Evolutionary conservation across 2,329 filamentous ascomycete species (phyloP).

Genomic region (Pseudovirgaria hyperparasitica): DNA sequence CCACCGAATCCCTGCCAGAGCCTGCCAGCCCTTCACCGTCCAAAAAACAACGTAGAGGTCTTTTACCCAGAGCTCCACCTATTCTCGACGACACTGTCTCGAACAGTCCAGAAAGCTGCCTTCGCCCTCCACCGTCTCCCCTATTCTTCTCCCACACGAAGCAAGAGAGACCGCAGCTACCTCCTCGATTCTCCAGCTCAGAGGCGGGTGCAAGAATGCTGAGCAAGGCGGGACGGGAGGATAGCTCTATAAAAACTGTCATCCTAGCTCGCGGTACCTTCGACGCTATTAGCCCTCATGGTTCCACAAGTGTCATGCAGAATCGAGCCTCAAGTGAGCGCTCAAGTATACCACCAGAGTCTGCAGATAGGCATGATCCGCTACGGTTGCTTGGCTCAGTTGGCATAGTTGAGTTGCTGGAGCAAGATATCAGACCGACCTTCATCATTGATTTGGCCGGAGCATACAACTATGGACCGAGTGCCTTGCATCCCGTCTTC

Average conservation of each 20-base stretch:
- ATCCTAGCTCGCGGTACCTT: constrained; percentile 36
- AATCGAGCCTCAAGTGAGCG: constrained; percentile 42
- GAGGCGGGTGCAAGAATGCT: constrained; percentile 47
- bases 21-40: too few species aligned
- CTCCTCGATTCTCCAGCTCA: constrained; percentile 43
- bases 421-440: constrained; percentile 63
- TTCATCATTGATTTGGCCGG: constrained; percentile 61
- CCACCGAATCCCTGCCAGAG: too few species aligned
- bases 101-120: constrained; percentile 11
- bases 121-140: constrained; percentile 31
- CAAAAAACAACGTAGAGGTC: too few species aligned
- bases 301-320: constrained; percentile 36
- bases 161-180: constrained; percentile 30
- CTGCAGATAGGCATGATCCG: constrained; percentile 33
- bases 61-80: too few species aligned
- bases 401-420: constrained; percentile 58
- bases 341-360: constrained; percentile 40
- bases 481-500: constrained; percentile 49
- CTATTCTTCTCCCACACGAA: constrained; percentile 40
- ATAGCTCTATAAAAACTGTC: constrained; percentile 38
- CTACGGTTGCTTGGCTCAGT: constrained; percentile 49
- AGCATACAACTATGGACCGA: constrained; percentile 37
- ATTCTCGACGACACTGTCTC: too few species aligned
- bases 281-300: constrained; percentile 22
- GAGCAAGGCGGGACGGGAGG: constrained; percentile 36